phyloP scores from a whole-genome alignment of 1,139 yeast species.

The Arxiozyma slooffiae region DNA sequence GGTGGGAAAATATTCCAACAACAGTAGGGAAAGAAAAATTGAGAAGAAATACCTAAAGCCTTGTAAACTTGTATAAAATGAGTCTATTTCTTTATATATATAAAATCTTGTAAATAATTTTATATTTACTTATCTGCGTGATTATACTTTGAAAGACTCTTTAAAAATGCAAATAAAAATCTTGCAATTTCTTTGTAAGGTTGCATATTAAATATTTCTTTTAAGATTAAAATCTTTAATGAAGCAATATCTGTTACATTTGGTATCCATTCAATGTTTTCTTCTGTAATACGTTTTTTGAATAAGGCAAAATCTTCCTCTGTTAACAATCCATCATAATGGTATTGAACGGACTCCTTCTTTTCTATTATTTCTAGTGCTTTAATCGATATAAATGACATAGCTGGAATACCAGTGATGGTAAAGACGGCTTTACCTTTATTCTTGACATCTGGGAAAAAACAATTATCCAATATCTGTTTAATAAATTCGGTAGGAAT shows the following conservation, averaged over 20 bases:
- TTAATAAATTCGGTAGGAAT: constrained; percentile 33
- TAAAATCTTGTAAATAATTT: constrained; percentile 3
- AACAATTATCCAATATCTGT: constrained; percentile 33
- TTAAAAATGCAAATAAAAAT: constrained; percentile 39
- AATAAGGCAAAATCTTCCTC: constrained; percentile 19
- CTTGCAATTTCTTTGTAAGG: constrained; percentile 37
- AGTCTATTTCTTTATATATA: neutral
- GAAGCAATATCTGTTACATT: constrained; percentile 32
- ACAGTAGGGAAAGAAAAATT: too few relatives aligned
- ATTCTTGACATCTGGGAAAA: constrained; percentile 30
- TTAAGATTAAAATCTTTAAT: constrained; percentile 35
- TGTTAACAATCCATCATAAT: constrained; percentile 41
- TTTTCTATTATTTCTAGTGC: constrained; percentile 11
- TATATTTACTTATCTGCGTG: neutral
- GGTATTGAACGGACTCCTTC: constrained; percentile 8
- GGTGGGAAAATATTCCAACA: neutral
- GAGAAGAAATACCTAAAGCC: neutral
- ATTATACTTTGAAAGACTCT: constrained; percentile 29
- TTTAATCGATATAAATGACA: constrained; percentile 35
- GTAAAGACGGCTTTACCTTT: constrained; percentile 38
- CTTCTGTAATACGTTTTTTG: constrained; percentile 11
- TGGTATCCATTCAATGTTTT: constrained; percentile 29
- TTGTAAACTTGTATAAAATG: neutral
- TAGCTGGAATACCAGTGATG: constrained; percentile 47
- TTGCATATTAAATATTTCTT: constrained; percentile 32